phyloP scores from a whole-genome alignment of 495 filamentous ascomycete species.

The Podospora fimiseda region DNA sequence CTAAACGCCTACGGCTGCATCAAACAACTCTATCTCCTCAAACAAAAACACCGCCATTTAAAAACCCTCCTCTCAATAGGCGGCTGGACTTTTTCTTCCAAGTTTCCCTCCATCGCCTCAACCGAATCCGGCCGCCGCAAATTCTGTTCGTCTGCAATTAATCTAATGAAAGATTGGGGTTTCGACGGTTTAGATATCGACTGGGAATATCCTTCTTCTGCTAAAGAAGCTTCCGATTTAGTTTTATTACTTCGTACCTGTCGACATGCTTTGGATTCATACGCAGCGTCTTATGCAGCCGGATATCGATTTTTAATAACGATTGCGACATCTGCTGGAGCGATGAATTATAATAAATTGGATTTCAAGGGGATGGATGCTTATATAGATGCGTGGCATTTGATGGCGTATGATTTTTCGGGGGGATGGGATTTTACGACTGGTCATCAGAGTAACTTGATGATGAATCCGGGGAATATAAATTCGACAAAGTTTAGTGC shows the following conservation, averaged over 20 bases:
- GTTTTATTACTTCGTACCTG: conserved; percentile 63
- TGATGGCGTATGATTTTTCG: conserved; percentile 75
- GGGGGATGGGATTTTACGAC: conserved; percentile 62
- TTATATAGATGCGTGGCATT: conserved; percentile 77
- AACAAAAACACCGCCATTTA: conserved; percentile 72
- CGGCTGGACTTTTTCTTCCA: conserved; percentile 81
- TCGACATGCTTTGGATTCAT: conserved; percentile 58
- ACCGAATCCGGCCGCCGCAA: conserved; percentile 46
- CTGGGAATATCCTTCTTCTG: conserved; percentile 55
- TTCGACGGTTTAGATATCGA: conserved; percentile 57
- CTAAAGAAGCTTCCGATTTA: conserved; percentile 58
- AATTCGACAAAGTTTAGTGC: conserved; percentile 61
- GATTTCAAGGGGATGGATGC: conserved; percentile 62
- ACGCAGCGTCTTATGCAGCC: conserved; percentile 44
- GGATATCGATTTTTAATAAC: conserved; percentile 65
- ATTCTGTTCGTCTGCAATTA: conserved; percentile 61
- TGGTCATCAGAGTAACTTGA: conserved; percentile 74
- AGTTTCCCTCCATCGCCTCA: conserved; percentile 63
- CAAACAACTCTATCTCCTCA: conserved; percentile 80
- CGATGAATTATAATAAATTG: conserved; percentile 63
- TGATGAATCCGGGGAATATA: conserved; percentile 44
- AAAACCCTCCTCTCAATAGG: conserved; percentile 83
- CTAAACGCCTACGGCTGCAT: conserved; percentile 71
- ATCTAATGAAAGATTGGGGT: conserved; percentile 59
- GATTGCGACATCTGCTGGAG: conserved; percentile 57